Conservation (phyloP, 108 stramenopile species). For the Parmales sp. region DNA sequence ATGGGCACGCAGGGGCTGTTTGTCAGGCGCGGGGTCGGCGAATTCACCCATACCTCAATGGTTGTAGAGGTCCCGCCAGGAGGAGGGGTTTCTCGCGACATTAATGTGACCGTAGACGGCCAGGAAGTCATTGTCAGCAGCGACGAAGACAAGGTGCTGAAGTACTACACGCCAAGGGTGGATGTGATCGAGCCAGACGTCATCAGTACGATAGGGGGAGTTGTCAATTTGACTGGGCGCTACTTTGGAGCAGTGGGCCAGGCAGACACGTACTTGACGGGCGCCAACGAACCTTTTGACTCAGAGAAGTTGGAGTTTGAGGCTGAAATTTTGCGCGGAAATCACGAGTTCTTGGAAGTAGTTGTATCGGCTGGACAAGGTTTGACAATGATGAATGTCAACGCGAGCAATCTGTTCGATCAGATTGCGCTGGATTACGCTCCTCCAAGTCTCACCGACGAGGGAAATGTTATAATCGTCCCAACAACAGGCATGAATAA, state of each 20-base stretch:
- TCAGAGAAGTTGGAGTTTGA: background rate
- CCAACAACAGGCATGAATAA: background rate
- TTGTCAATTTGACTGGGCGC: background rate
- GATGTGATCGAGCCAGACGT: background rate
- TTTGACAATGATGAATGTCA: background rate
- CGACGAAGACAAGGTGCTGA: background rate
- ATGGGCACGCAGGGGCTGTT: background rate
- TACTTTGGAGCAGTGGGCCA: conserved; percentile 6
- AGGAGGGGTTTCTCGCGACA: background rate
- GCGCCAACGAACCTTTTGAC: background rate
- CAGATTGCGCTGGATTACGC: background rate
- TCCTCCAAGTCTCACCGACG: background rate
- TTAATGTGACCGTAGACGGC: background rate
- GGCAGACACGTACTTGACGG: background rate
- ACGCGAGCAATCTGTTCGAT: background rate
- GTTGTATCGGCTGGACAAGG: background rate
- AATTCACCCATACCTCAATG: background rate
- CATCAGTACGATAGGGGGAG: background rate
- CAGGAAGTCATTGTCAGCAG: background rate
- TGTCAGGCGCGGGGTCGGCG: background rate
- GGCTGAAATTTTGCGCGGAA: background rate
- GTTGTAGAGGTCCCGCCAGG: background rate
- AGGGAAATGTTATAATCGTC: background rate
- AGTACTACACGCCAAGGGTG: background rate
- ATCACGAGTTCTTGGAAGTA: background rate